A percentile compares a stretch with the other conserved stretches of the same genome.
phyloP scores from a whole-genome alignment of 768 basidiomycete species.

The Termitomyces sp. region DNA sequence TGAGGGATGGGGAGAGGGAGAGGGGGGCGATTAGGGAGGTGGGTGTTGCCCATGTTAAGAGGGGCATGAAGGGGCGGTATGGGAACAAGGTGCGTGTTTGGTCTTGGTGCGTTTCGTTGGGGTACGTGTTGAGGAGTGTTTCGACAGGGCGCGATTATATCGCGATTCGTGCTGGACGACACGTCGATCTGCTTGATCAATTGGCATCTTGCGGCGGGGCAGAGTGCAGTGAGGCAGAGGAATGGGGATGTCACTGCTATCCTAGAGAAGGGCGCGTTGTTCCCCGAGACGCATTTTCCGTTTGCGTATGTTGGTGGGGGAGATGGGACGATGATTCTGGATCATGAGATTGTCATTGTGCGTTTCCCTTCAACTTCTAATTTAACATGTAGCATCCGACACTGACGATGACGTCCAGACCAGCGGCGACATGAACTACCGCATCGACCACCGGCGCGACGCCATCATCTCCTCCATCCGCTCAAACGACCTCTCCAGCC shows the following conservation, averaged over 20 bases:
- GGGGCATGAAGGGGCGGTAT: conserved; percentile 89
- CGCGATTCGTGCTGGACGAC: conserved; percentile 86
- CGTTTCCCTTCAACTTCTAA: too few relatives aligned
- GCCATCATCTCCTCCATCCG: conserved; percentile 68
- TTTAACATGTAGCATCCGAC: not conserved
- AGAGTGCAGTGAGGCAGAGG: conserved; percentile 73
- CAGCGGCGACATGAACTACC: conserved; percentile 96
- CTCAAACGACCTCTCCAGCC: conserved; percentile 56
- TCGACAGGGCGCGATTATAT: conserved; percentile 84
- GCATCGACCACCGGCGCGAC: conserved; percentile 91
- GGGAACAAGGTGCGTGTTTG: conserved; percentile 80
- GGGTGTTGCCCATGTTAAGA: conserved; percentile 79
- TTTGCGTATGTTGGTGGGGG: conserved; percentile 84
- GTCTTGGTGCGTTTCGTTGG: not conserved
- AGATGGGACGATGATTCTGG: conserved; percentile 88
- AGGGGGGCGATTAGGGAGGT: conserved; percentile 51
- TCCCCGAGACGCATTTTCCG: conserved; percentile 52
- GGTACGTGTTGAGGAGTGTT: conserved; percentile 1
- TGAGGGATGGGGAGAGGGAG: conserved; percentile 61
- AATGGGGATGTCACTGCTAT: conserved; percentile 88
- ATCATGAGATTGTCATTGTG: conserved; percentile 93
- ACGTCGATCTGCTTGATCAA: conserved; percentile 95
- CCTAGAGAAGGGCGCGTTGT: conserved; percentile 75
- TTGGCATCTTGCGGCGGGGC: conserved; percentile 96
- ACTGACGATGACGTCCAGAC: conserved; percentile 39